A percentile compares a stretch with the other conserved stretches of the same genome.
phyloP scores from a whole-genome alignment of 2,329 filamentous ascomycete species.

The Hypoxylon sp. region DNA sequence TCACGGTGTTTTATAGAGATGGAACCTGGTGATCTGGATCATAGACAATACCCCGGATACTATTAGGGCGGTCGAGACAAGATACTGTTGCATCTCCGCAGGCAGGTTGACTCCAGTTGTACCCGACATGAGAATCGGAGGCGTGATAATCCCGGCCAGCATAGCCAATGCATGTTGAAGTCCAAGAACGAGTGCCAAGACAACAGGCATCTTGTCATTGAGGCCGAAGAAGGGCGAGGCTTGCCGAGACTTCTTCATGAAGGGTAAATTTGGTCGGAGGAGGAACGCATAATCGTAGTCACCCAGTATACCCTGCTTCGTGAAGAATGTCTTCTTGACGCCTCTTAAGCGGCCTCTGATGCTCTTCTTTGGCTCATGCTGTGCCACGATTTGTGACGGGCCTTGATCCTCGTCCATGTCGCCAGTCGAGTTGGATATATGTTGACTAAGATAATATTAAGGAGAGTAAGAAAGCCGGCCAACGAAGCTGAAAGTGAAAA shows the following conservation, averaged over 20 bases:
- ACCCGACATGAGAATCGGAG: constrained; percentile 77
- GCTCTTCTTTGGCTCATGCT: constrained; percentile 51
- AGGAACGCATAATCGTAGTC: constrained; percentile 92
- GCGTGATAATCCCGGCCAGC: constrained; percentile 81
- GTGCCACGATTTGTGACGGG: constrained; percentile 63
- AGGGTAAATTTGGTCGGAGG: constrained; percentile 85
- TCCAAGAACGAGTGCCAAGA: constrained; percentile 79
- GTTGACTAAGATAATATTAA: background rate
- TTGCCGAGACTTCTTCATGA: constrained; percentile 72
- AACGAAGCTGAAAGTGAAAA: background rate
- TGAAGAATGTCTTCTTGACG: constrained; percentile 61
- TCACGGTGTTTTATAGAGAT: constrained; percentile 73
- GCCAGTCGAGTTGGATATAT: background rate
- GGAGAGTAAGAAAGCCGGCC: background rate
- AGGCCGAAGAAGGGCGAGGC: constrained; percentile 88
- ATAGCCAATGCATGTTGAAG: constrained; percentile 85
- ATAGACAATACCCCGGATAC: constrained; percentile 81
- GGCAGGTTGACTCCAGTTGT: constrained; percentile 73
- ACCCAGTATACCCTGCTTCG: constrained; percentile 81
- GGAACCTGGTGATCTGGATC: constrained; percentile 83
- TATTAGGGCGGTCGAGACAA: constrained; percentile 82
- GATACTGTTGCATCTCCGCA: constrained; percentile 74
- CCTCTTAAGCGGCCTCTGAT: constrained; percentile 50
- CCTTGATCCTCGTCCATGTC: constrained; percentile 69
- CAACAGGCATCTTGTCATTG: constrained; percentile 80